Evolutionary conservation across 441 rosid species (phyloP), one percentile per base, ranked within the genome.

Genomic region (Viola pubescens): DNA sequence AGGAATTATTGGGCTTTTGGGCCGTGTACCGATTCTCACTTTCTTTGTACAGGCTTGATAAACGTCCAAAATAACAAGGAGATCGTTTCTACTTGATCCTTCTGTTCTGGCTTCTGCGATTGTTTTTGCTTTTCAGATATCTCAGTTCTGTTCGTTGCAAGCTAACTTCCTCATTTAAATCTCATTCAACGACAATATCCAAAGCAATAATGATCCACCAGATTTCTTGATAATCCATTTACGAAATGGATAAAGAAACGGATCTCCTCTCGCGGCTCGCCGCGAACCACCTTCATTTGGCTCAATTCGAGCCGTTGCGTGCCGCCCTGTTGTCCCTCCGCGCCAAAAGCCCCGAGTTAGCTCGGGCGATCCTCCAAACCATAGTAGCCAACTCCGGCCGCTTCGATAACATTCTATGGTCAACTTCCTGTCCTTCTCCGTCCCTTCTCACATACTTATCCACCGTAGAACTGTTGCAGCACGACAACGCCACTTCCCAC

Each of bases 251-350:
- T 79, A 76, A 68, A 53, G 96, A 89, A 67, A 80, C 89, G 26
- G 88, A 86, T 63, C 81, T 89, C 46, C 89, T 92, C 37, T 80
- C 81, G 12, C 90, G 92, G 69, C 81, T 92, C 9, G 94, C 92
- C 37, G 89, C 92, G 55, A 92, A 92, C 78, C 92, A 92, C 73
- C 96, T 92, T 57, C 77, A 84, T 71, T 76, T 92, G 14, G 90
- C 89, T 45, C 98, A 92, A 54, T 89, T 87, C 82, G 98, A 89
- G 87, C 88, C 98, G 8, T 68, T 92, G 34, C 83, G 96, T 26
- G 98, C 97, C 54, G 72, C 77, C 51, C 78, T 92, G 12, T 79
- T 77, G 41, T 68, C 96, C 59, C 88, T 92, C 65, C 88, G 87
- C 34, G 60, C 81, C 57, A 80, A 81, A 59, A 76, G 73, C 64